Evolutionary conservation across 78 protist species (phyloP).

Genomic region (Dictyostelium firmibasis): DNA sequence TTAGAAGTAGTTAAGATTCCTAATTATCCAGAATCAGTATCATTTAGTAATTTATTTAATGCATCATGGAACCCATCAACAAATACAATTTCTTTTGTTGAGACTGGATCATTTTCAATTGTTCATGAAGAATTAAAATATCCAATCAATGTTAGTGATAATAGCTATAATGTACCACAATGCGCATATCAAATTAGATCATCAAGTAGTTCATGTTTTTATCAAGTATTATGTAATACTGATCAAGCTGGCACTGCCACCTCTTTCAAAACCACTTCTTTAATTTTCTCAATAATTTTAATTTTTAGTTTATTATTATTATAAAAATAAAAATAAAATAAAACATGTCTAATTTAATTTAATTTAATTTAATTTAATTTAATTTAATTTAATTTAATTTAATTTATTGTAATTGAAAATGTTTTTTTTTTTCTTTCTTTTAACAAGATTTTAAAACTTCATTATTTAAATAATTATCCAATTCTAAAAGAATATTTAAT

Average conservation of each 20-base stretch:
- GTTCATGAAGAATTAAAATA: background rate
- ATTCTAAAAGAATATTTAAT: background rate
- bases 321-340: background rate
- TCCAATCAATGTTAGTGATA: background rate
- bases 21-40: background rate
- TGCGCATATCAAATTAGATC: background rate
- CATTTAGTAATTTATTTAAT: background rate
- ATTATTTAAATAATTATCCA: background rate
- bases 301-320: background rate
- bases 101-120: background rate
- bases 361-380: too few relatives aligned
- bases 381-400: too few relatives aligned
- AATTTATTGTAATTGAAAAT: background rate
- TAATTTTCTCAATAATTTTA: background rate
- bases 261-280: background rate
- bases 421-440: background rate
- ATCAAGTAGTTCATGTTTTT: background rate
- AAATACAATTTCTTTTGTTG: background rate
- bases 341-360: too few relatives aligned
- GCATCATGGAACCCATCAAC: background rate
- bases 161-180: background rate
- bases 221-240: background rate
- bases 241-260: background rate
- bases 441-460: background rate
- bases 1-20: background rate